Evolutionary conservation across 1,284 basidiomycete genomes (phyloP), one percentile per base, ranked within the genome.

Genomic region (Naganishia albida): DNA sequence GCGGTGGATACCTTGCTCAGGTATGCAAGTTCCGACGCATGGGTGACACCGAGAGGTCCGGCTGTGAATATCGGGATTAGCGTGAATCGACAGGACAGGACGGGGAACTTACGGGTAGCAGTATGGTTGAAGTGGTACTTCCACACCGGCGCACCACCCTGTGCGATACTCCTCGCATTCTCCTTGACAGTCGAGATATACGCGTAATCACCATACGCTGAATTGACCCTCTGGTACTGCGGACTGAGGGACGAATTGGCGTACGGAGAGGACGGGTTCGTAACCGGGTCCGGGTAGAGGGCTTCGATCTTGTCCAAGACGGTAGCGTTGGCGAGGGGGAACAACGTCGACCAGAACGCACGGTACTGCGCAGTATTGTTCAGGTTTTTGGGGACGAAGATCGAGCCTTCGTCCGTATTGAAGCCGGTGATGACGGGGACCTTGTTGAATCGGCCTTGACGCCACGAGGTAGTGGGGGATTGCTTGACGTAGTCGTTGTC

Each of bases 331-430:
- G 62, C 62, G 18, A 64, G n/a, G 1, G 56, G 56, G 30, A 64
- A 64, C 52, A 64, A 30, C 1, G 52, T 55, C 30, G 3, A 1
- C 15, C 46, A 64, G 28, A 39, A 44, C 30, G 7, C 28, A 8
- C 53, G 42, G 53, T 38, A 64, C 15, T 55, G n/a, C 15, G 42
- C 26, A 15, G 28, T 38, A 3, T 20, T 18, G 43, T 57, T 48
- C 15, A 20, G 18, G 42, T 20, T 56, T 39, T 40, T 13, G 3
- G 62, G 62, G 13, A 64, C 53, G 20, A 55, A 64, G 20, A 44
- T 44, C 25, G 30, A 30, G 15, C 62, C 62, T 64, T 64, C 53
- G 30, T 64, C 44, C 25, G 62, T 49, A 44, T 64, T 64, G 52
- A 46, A 55, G 1, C 62, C 62, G 20, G 62, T 64, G 34, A 64